Evolutionary conservation across 768 basidiomycete genomes (phyloP).

Genomic region (Phlegmacium glaucopus): DNA sequence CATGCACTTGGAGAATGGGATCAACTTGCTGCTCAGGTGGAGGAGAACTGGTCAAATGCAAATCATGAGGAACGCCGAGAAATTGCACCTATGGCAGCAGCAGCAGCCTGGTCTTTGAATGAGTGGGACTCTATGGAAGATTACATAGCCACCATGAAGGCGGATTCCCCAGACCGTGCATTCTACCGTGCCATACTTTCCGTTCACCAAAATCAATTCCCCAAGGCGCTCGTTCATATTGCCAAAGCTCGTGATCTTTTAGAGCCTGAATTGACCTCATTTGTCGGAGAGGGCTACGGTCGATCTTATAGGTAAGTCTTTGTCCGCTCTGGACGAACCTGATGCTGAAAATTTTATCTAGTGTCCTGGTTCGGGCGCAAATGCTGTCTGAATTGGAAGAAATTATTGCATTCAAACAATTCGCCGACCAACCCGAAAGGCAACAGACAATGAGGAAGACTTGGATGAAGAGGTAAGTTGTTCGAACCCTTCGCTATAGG

Average conservation of each 20-base stretch:
- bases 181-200: constrained; percentile 96
- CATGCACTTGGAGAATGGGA: constrained; percentile 99
- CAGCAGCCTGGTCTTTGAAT: constrained; percentile 93
- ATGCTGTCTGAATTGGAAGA: constrained; percentile 98
- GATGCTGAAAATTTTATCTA: constrained; percentile 26
- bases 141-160: constrained; percentile 90
- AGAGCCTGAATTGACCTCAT: constrained; percentile 85
- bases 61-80: constrained; percentile 80
- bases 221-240: constrained; percentile 86
- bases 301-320: constrained; percentile 84
- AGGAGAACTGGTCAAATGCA: constrained; percentile 83
- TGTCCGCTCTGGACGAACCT: background rate
- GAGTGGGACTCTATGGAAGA: constrained; percentile 99
- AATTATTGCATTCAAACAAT: constrained; percentile 94
- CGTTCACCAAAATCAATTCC: constrained; percentile 95
- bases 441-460: constrained; percentile 88
- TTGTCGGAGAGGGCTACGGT: constrained; percentile 96
- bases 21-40: constrained; percentile 77
- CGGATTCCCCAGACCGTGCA: constrained; percentile 88
- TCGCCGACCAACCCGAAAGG: constrained; percentile 91
- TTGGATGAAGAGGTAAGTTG: constrained; percentile 87
- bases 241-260: constrained; percentile 89
- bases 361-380: constrained; percentile 95
- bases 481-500: background rate
- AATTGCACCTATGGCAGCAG: constrained; percentile 96